These are phyloP conservation scores for Barnettozyma wickerhamii DNA, from an alignment of 805 yeast species.

Conservation along the genomic window DNA sequence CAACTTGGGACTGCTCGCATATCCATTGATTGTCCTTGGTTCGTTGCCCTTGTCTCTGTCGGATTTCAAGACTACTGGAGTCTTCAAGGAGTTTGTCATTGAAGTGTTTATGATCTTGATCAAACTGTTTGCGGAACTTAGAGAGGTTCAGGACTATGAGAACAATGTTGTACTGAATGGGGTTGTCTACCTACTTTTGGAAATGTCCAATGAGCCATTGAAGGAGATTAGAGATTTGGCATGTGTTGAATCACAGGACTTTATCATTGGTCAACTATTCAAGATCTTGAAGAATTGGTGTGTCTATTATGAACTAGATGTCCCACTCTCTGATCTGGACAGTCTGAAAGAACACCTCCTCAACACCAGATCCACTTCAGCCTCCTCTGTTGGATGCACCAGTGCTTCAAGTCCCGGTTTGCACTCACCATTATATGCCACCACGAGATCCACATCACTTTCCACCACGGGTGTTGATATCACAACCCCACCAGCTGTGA, in stretches of 20 bases:
- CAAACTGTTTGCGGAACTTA: constrained; percentile 3
- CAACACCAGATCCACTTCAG: too few species aligned
- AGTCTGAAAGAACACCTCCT: neutral
- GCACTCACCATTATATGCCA: constrained; percentile 3
- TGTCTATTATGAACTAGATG: constrained; percentile 1
- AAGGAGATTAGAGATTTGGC: neutral
- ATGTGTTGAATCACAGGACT: neutral
- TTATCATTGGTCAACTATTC: constrained; percentile 6
- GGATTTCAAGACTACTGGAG: neutral
- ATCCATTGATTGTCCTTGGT: constrained; percentile 34
- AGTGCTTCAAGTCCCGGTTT: neutral
- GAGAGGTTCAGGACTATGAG: neutral
- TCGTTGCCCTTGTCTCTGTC: constrained; percentile 8
- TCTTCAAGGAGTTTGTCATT: constrained; percentile 5
- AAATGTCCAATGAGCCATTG: constrained; percentile 4
- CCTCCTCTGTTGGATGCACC: neutral
- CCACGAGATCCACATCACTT: neutral
- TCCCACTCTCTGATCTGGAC: constrained; percentile 1
- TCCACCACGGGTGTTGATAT: neutral
- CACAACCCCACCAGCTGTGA: neutral
- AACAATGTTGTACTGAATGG: constrained; percentile 13
- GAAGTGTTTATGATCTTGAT: constrained; percentile 11
- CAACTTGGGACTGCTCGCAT: constrained; percentile 46
- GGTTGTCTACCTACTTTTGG: constrained; percentile 7
- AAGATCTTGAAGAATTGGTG: constrained; percentile 6